Percentiles rank a stretch among this genome's conserved stretches.
phyloP scores from a whole-genome alignment of 1,139 yeast genomes.

The Debaryomyces sp. region DNA sequence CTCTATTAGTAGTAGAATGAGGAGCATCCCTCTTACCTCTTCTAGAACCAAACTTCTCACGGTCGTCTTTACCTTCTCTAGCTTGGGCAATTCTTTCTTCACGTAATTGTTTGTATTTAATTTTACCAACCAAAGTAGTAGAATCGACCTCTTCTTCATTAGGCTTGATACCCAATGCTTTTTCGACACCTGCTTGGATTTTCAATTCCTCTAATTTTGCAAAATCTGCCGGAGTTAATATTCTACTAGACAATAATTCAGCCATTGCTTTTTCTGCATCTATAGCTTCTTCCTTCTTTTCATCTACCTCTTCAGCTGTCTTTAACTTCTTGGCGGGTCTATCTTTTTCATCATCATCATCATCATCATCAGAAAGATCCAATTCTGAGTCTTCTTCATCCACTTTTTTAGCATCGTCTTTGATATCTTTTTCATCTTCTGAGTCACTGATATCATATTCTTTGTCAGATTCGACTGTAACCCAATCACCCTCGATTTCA shows the following conservation, averaged over 20 bases:
- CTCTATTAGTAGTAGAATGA: slow-evolving; percentile 92
- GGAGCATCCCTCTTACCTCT: slow-evolving; percentile 78
- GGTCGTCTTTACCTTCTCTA: slow-evolving; percentile 88
- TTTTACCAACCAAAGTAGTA: slow-evolving; percentile 74
- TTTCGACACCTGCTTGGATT: slow-evolving; percentile 81
- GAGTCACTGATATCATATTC: slow-evolving; percentile 60
- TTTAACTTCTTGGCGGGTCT: slow-evolving; percentile 31
- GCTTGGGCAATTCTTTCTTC: slow-evolving; percentile 90
- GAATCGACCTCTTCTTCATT: slow-evolving; percentile 86
- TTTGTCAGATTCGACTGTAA: slow-evolving; percentile 58
- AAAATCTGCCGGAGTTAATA: slow-evolving; percentile 96
- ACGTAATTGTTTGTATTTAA: slow-evolving; percentile 80
- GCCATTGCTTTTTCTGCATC: slow-evolving; percentile 51
- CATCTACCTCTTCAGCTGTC: slow-evolving; percentile 21
- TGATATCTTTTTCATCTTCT: slow-evolving; percentile 24
- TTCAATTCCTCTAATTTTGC: slow-evolving; percentile 89
- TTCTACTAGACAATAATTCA: slow-evolving; percentile 70
- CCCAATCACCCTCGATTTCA: slow-evolving; percentile 67
- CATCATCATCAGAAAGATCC: slow-evolving; percentile 36
- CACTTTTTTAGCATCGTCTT: slow-evolving; percentile 39
- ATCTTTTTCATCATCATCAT: slow-evolving; percentile 29
- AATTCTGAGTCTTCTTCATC: slow-evolving; percentile 49
- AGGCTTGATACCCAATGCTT: slow-evolving; percentile 61
- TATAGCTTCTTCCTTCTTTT: slow-evolving; percentile 20
- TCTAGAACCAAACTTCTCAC: slow-evolving; percentile 87